phyloP scores from a whole-genome alignment of 495 filamentous ascomycete genomes.

The Penicillium daleae region DNA sequence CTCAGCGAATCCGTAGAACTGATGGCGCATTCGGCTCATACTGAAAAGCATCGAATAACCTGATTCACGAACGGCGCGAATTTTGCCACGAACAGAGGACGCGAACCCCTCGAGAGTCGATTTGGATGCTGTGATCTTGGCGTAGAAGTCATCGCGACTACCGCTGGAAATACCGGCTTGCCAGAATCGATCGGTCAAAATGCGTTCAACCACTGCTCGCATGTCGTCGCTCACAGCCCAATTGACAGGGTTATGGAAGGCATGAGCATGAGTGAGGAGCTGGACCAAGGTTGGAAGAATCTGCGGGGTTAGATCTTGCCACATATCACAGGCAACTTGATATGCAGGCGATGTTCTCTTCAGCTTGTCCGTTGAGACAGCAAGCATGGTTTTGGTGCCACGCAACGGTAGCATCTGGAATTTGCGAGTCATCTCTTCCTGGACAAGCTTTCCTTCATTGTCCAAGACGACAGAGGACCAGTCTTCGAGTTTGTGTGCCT shows the following conservation, averaged over 20 bases:
- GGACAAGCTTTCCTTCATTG: slow-evolving; percentile 74
- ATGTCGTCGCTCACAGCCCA: slow-evolving; percentile 86
- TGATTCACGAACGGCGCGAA: slow-evolving; percentile 86
- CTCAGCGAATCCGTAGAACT: slow-evolving; percentile 87
- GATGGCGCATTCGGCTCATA: slow-evolving; percentile 82
- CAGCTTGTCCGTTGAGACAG: slow-evolving; percentile 86
- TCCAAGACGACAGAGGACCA: slow-evolving; percentile 82
- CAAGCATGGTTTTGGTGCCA: slow-evolving; percentile 85
- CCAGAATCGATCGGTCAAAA: slow-evolving; percentile 97
- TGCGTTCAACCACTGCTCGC: slow-evolving; percentile 73
- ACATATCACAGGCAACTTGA: slow-evolving; percentile 72
- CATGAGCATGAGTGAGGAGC: slow-evolving; percentile 86
- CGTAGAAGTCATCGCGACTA: slow-evolving; percentile 95
- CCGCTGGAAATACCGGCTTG: slow-evolving; percentile 96
- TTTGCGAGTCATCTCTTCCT: slow-evolving; percentile 67
- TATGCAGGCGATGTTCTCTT: slow-evolving; percentile 69
- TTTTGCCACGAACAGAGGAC: slow-evolving; percentile 84
- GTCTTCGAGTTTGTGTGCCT: slow-evolving; percentile 76
- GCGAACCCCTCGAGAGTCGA: slow-evolving; percentile 90
- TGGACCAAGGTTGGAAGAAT: slow-evolving; percentile 88
- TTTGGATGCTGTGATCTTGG: slow-evolving; percentile 84
- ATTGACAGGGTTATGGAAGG: slow-evolving; percentile 85
- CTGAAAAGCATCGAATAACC: slow-evolving; percentile 93
- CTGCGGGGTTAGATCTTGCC: slow-evolving; percentile 78
- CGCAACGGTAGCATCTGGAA: slow-evolving; percentile 79